phyloP scores from a whole-genome alignment of 305 asterid species.

The Rubia peregrina region DNA sequence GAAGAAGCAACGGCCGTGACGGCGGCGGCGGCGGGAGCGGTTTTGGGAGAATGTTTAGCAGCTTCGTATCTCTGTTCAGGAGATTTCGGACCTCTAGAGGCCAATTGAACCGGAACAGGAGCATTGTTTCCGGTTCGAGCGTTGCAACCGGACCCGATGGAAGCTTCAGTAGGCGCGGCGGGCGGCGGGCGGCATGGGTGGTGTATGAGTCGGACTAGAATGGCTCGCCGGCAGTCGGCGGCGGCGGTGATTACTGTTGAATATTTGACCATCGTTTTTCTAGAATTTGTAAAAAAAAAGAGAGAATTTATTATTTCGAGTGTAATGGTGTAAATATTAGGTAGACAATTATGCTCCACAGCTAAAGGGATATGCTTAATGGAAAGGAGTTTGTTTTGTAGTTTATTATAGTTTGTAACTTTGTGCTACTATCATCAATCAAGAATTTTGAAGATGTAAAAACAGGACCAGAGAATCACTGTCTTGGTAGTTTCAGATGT shows the following conservation, averaged over 20 bases:
- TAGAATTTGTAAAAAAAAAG: conserved; percentile 4
- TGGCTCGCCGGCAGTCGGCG: conserved; percentile 8
- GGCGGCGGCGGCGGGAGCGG: conserved; percentile 11
- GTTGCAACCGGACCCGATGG: conserved; percentile 1
- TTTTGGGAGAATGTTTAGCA: conserved; percentile 21
- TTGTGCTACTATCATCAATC: background rate
- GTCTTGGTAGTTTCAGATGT: background rate
- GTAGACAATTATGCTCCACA: conserved; percentile 13
- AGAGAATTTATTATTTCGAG: background rate
- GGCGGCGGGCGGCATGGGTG: conserved; percentile 17
- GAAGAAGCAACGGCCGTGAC: conserved; percentile 17
- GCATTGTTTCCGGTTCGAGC: conserved; percentile 12
- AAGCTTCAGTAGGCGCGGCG: conserved; percentile 14
- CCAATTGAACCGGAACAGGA: conserved; percentile 14
- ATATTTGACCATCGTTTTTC: background rate
- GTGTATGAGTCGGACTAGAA: conserved; percentile 16
- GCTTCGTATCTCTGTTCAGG: conserved; percentile 17
- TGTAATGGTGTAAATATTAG: conserved; percentile 16
- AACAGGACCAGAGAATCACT: background rate
- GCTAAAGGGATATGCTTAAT: background rate
- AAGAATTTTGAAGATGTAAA: background rate
- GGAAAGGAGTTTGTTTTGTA: background rate
- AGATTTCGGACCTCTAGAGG: conserved; percentile 11
- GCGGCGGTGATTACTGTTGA: conserved; percentile 4
- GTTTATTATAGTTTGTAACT: background rate